Conservation (phyloP, 2,329 filamentous ascomycete species). For the Salinomyces thailandicus region DNA sequence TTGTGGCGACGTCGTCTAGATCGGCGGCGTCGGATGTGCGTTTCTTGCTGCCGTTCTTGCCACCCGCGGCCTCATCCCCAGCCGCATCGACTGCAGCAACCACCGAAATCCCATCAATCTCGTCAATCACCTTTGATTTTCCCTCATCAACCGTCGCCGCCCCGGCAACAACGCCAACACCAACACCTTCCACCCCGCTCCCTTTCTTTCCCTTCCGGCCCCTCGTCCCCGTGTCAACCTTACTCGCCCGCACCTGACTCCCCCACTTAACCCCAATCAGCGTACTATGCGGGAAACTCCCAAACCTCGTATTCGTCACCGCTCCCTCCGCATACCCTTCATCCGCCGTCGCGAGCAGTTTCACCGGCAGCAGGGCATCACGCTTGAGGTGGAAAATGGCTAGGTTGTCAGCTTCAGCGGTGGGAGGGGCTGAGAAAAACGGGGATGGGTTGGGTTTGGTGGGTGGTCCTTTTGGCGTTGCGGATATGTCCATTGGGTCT, state of each 20-base stretch:
- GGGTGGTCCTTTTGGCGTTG: too few species aligned
- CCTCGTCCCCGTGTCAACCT: conserved; percentile 83
- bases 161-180: conserved; percentile 26
- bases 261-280: conserved; percentile 72
- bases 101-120: neutral
- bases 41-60: neutral
- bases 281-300: conserved; percentile 52
- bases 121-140: conserved; percentile 4
- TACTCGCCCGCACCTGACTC: conserved; percentile 78
- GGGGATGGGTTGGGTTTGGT: too few species aligned
- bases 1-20: neutral
- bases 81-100: conserved; percentile 22
- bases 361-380: conserved; percentile 70
- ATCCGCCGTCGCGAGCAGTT: conserved; percentile 36
- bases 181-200: conserved; percentile 35
- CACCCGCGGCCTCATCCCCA: neutral
- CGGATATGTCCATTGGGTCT: too few species aligned
- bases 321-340: conserved; percentile 34
- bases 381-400: conserved; percentile 82
- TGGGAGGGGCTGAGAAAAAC: conserved; percentile 62
- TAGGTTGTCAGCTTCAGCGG: conserved; percentile 54
- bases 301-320: conserved; percentile 80
- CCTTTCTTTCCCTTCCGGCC: conserved; percentile 52
- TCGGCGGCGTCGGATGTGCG: neutral
- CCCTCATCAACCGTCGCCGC: conserved; percentile 23